These are phyloP conservation scores for Chalciporus sphaerocephalus DNA, from an alignment of 768 basidiomycete species.

Conservation along the genomic window DNA sequence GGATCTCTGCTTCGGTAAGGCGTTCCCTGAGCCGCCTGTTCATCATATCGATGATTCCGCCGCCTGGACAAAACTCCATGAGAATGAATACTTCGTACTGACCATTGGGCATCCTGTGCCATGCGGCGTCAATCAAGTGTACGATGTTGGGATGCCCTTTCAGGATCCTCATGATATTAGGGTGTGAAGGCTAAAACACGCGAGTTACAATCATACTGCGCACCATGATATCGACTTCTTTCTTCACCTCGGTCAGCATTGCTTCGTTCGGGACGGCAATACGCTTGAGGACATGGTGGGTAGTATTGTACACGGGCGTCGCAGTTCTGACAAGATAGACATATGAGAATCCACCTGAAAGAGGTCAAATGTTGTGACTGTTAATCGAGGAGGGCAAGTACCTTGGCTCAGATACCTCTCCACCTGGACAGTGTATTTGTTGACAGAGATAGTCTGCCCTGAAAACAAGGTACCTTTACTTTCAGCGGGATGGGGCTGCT, in stretches of 20 bases:
- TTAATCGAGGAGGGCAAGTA: constrained; percentile 26
- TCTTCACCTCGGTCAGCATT: constrained; percentile 90
- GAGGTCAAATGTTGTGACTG: constrained; percentile 10
- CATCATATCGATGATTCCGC: constrained; percentile 99
- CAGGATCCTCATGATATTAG: constrained; percentile 66
- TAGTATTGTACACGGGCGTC: constrained; percentile 83
- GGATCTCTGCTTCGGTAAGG: constrained; percentile 91
- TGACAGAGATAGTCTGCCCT: constrained; percentile 87
- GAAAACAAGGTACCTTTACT: constrained; percentile 69
- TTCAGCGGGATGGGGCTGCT: constrained; percentile 38
- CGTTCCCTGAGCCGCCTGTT: constrained; percentile 93
- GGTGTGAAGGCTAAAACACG: constrained; percentile 26
- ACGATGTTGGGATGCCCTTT: constrained; percentile 95
- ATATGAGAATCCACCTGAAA: constrained; percentile 91
- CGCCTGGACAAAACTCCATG: constrained; percentile 97
- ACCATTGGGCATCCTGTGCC: constrained; percentile 78
- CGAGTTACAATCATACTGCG: constrained; percentile 20
- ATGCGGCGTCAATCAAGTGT: constrained; percentile 92
- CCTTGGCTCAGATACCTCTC: constrained; percentile 97
- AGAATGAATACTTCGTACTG: constrained; percentile 95
- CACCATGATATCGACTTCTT: constrained; percentile 99
- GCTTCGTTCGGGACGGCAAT: constrained; percentile 88
- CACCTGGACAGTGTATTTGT: constrained; percentile 85
- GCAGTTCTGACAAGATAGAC: constrained; percentile 92
- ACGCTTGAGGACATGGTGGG: constrained; percentile 94